These are phyloP conservation scores for Huntiella omanensis DNA, from an alignment of 2,329 filamentous ascomycete species.

Conservation along the genomic window DNA sequence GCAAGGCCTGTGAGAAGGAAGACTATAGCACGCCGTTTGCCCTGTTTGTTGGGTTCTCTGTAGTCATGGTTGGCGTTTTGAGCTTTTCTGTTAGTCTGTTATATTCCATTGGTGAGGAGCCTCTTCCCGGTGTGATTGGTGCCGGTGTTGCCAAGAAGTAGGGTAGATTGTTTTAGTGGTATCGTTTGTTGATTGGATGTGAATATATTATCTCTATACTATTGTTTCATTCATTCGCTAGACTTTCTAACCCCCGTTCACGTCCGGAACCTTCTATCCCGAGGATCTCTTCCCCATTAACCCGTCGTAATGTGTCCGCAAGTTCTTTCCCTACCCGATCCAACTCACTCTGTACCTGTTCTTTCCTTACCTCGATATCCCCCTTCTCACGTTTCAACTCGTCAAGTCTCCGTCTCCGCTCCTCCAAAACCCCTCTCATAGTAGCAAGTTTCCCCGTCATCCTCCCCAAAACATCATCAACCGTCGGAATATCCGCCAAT, in stretches of 20 bases:
- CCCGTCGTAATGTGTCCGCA: constrained; percentile 23
- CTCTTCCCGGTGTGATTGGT: constrained; percentile 86
- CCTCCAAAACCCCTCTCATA: constrained; percentile 44
- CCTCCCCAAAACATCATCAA: constrained; percentile 46
- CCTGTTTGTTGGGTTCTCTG: constrained; percentile 57
- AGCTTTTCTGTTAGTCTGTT: constrained; percentile 58
- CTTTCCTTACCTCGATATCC: constrained; percentile 49
- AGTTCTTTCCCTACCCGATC: constrained; percentile 59
- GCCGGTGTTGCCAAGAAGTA: constrained; percentile 70
- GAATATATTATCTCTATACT: not conserved
- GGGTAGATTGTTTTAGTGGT: constrained; percentile 3
- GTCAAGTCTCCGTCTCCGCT: constrained; percentile 43
- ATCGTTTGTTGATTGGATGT: not conserved
- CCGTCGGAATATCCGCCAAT: constrained; percentile 44
- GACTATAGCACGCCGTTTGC: constrained; percentile 82
- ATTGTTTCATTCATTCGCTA: constrained; percentile 15
- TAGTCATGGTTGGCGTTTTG: constrained; percentile 50
- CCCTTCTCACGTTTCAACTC: constrained; percentile 49
- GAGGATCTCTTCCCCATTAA: not conserved
- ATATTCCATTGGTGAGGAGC: constrained; percentile 67
- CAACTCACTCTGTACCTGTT: constrained; percentile 61
- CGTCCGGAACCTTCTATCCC: not conserved
- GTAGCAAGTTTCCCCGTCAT: constrained; percentile 41
- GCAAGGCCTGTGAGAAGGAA: constrained; percentile 72
- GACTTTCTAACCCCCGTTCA: constrained; percentile 27